Evolutionary conservation across 345 rosid species (phyloP).

Genomic region (Alliaria petiolata): DNA sequence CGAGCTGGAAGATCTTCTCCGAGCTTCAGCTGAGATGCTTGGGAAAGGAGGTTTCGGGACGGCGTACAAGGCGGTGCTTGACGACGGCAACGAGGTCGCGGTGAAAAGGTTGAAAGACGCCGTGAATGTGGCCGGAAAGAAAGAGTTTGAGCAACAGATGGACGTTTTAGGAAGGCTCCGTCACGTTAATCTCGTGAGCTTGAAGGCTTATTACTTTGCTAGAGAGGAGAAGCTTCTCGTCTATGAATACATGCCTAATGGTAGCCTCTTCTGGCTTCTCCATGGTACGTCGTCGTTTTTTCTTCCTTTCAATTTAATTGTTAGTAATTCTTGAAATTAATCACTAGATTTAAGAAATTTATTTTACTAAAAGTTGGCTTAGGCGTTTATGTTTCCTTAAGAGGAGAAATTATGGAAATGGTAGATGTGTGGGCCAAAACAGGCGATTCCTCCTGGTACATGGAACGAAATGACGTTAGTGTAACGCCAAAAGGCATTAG

Average conservation of each 20-base stretch:
- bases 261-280: constrained; percentile 90
- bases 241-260: constrained; percentile 82
- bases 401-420: background rate
- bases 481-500: constrained; percentile 17
- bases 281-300: constrained; percentile 65
- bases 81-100: constrained; percentile 79
- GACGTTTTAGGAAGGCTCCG: constrained; percentile 75
- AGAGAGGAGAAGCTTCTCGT: constrained; percentile 90
- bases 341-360: background rate
- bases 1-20: constrained; percentile 80
- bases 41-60: constrained; percentile 95
- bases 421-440: constrained; percentile 11
- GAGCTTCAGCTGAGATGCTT: constrained; percentile 96
- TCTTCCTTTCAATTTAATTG: background rate
- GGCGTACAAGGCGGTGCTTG: constrained; percentile 88
- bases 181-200: constrained; percentile 63
- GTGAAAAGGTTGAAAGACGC: constrained; percentile 88
- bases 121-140: constrained; percentile 47
- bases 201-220: constrained; percentile 80
- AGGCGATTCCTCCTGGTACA: constrained; percentile 16
- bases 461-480: background rate
- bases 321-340: background rate
- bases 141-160: constrained; percentile 85
- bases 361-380: background rate
- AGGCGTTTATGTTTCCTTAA: constrained; percentile 10